Evolutionary conservation across 768 basidiomycete species (phyloP).

Genomic region (Mycena vitilis): DNA sequence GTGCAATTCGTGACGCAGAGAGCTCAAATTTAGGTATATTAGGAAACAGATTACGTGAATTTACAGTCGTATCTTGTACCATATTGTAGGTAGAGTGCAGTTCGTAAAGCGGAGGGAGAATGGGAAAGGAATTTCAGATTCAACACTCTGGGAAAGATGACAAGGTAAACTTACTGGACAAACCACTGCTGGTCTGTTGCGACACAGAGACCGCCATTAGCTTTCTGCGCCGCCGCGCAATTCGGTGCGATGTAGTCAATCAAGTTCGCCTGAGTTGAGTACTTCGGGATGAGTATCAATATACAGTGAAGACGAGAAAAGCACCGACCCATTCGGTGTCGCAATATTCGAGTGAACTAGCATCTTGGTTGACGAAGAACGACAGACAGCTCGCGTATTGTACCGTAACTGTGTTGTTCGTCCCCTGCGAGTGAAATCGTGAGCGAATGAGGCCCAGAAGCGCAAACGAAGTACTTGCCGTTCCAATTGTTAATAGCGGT

Average conservation of each 20-base stretch:
- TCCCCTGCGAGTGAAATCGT: slow-evolving; percentile 28
- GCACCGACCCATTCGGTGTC: slow-evolving; percentile 57
- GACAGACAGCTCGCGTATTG: slow-evolving; percentile 55
- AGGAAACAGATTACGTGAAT: too few relatives aligned
- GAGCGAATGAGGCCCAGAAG: background rate
- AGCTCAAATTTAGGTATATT: too few relatives aligned
- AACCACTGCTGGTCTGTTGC: slow-evolving; percentile 61
- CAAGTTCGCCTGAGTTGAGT: slow-evolving; percentile 46
- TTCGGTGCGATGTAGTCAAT: slow-evolving; percentile 57
- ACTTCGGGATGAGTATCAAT: too few relatives aligned
- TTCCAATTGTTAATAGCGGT: slow-evolving; percentile 46
- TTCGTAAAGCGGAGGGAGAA: too few relatives aligned
- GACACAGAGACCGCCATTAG: slow-evolving; percentile 62
- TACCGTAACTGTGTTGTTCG: slow-evolving; percentile 54
- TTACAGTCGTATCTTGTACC: too few relatives aligned
- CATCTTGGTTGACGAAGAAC: slow-evolving; percentile 63
- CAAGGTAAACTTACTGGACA: slow-evolving; percentile 52
- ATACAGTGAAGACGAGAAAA: too few relatives aligned
- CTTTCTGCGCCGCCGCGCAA: slow-evolving; percentile 61
- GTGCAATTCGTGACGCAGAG: too few relatives aligned
- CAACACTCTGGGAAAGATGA: too few relatives aligned
- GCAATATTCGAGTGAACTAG: slow-evolving; percentile 54
- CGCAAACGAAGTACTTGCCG: slow-evolving; percentile 34
- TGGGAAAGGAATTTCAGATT: too few relatives aligned
- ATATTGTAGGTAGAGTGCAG: too few relatives aligned